phyloP scores from a whole-genome alignment of 352 stramenopile genomes.

The Globisporangium recalcitrans region DNA sequence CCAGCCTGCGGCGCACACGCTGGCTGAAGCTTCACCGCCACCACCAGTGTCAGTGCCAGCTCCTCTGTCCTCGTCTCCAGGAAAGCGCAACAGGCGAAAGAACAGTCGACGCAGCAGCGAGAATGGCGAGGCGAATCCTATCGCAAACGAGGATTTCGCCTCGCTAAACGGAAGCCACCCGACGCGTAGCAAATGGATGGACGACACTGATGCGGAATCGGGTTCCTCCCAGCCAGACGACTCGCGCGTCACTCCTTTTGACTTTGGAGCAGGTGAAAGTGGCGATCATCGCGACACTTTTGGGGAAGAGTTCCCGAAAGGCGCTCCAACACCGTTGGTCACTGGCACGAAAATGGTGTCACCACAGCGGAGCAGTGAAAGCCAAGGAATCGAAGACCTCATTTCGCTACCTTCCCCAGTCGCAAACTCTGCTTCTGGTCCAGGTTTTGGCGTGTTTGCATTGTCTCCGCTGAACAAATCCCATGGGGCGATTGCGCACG shows the following conservation, averaged over 20 bases:
- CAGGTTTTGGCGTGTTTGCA: constrained; percentile 17
- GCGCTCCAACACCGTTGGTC: not conserved
- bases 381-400: constrained; percentile 14
- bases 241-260: not conserved
- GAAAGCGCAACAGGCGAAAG: not conserved
- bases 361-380: not conserved
- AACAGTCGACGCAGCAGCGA: not conserved
- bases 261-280: not conserved
- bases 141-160: not conserved
- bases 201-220: constrained; percentile 4
- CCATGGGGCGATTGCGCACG: not conserved
- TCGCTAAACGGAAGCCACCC: not conserved
- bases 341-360: not conserved
- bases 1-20: not conserved
- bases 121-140: not conserved
- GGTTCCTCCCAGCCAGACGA: constrained; percentile 3
- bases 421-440: not conserved
- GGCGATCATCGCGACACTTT: not conserved
- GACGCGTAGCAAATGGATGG: not conserved
- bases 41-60: not conserved
- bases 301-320: not conserved
- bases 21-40: constrained; percentile 7
- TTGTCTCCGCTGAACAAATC: not conserved
- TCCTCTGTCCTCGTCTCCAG: not conserved
- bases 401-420: constrained; percentile 44